Evolutionary conservation across 1,284 basidiomycete genomes (phyloP).

Genomic region (Sphaerobolus stellatus): DNA sequence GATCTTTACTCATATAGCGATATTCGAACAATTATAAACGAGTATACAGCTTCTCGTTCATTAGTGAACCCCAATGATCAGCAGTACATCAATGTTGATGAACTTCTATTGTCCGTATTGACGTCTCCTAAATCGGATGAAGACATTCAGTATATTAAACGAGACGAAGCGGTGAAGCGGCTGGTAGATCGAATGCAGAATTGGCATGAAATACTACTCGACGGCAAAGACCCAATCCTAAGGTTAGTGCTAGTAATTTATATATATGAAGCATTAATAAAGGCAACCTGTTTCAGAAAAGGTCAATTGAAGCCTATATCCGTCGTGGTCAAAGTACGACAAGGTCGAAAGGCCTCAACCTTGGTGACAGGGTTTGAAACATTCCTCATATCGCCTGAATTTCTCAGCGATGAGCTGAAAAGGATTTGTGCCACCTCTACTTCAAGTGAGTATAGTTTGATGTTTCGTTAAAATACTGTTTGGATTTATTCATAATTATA

Average conservation of each 20-base stretch:
- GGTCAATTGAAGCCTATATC: conserved; percentile 69
- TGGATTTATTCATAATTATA: conserved; percentile 24
- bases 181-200: conserved; percentile 65
- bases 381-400: conserved; percentile 64
- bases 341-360: conserved; percentile 77
- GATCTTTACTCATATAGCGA: conserved; percentile 56
- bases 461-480: not conserved
- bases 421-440: conserved; percentile 77
- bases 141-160: conserved; percentile 52
- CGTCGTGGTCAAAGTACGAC: conserved; percentile 67
- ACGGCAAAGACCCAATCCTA: conserved; percentile 49
- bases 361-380: conserved; percentile 76
- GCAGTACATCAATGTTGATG: conserved; percentile 66
- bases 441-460: conserved; percentile 47
- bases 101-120: conserved; percentile 48
- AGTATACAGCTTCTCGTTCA: conserved; percentile 59
- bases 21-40: conserved; percentile 55
- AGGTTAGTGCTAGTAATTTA: conserved; percentile 42
- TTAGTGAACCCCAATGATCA: conserved; percentile 68
- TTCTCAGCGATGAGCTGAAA: conserved; percentile 75
- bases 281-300: conserved; percentile 52
- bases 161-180: conserved; percentile 64
- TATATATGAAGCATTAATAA: not conserved
- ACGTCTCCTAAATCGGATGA: conserved; percentile 44
- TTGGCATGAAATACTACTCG: conserved; percentile 62